Base-by-base conservation (phyloP, 192 early-diverging fungal genomes). In the Coemansia sp. region DNA sequence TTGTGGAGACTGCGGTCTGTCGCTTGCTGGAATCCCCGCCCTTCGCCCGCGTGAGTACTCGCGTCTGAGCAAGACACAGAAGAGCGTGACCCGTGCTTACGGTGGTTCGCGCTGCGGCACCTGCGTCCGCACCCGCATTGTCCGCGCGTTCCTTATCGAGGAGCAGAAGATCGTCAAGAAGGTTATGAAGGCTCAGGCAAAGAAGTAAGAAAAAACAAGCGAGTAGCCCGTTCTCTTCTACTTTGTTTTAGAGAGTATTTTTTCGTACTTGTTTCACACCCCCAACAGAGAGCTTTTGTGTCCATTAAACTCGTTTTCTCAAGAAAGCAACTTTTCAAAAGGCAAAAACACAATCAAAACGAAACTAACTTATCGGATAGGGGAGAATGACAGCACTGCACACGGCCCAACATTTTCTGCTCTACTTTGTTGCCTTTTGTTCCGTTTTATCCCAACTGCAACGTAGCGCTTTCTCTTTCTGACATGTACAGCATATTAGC, bases 121-220 rank as follows among this genome's bases (percentile, higher is more conserved):
- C 79, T 97, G 97, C 85, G 91, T 92, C 13, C 85, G 91, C 67
- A 78, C 79, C 32, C 82, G 96, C 73, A 96, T 98, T 84, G 91
- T 98, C 62, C 94, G 96, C 70, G 93, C 96, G 68, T 98, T 98
- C 90, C 88, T 98, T 79, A 93, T 98, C 71, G 96, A 98, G 87
- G 96, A 98, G 88, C 96, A 98, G 89, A 98, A 98, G 93, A 97
- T 98, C 73, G 95, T 98, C 85, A 98, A 98, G 93, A 93, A 91
- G 86, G 93, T 98, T 67, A 88, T 97, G 82, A 98, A 97, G 91
- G 76, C 71, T 25, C 81, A 83, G 75, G 75, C 69, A 71, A 83
- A 83, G 81, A 78, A 83, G 81, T 82, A 82, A 67, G 59, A 23
- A 23, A 22, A 49, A 29, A 3, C 29, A 29, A 29, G 22, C 22